Percentiles rank a stretch among this genome's conserved stretches.
These are phyloP conservation scores for Hypoxylon rickii DNA, from an alignment of 495 filamentous ascomycete genomes.

Conservation along the genomic window DNA sequence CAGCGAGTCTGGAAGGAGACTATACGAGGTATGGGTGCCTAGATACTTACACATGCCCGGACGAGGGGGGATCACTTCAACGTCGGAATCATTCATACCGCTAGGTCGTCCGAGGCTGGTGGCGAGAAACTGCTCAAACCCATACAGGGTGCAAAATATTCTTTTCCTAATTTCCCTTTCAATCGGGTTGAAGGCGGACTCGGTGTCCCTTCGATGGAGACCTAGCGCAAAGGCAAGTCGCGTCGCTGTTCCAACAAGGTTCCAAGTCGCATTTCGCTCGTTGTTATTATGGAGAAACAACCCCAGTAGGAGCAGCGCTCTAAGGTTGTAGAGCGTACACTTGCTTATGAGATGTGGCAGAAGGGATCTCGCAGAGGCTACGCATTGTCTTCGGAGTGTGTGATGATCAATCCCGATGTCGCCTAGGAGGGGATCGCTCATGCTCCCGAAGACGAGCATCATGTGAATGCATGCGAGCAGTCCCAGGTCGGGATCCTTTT, in stretches of 20 bases:
- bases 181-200: constrained; percentile 37
- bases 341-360: constrained; percentile 41
- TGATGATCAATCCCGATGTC: constrained; percentile 31
- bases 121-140: constrained; percentile 47
- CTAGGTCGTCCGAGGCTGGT: constrained; percentile 47
- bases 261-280: constrained; percentile 41
- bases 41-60: constrained; percentile 9
- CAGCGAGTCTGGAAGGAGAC: too few relatives aligned
- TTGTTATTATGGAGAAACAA: constrained; percentile 49
- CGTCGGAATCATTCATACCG: constrained; percentile 42
- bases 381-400: constrained; percentile 38
- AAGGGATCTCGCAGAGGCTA: constrained; percentile 33
- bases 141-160: constrained; percentile 50
- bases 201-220: constrained; percentile 38
- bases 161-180: constrained; percentile 43
- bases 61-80: constrained; percentile 36
- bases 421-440: constrained; percentile 32
- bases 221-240: constrained; percentile 48
- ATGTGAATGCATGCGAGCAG: constrained; percentile 52
- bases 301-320: constrained; percentile 44
- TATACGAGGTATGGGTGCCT: neutral
- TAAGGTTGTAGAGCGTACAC: constrained; percentile 47
- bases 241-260: constrained; percentile 45
- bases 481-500: constrained; percentile 23
- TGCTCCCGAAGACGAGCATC: constrained; percentile 46